Evolutionary conservation across 225 moss, liverwort and hornwort species (phyloP).

Genomic region (Physcomitrium patens): DNA sequence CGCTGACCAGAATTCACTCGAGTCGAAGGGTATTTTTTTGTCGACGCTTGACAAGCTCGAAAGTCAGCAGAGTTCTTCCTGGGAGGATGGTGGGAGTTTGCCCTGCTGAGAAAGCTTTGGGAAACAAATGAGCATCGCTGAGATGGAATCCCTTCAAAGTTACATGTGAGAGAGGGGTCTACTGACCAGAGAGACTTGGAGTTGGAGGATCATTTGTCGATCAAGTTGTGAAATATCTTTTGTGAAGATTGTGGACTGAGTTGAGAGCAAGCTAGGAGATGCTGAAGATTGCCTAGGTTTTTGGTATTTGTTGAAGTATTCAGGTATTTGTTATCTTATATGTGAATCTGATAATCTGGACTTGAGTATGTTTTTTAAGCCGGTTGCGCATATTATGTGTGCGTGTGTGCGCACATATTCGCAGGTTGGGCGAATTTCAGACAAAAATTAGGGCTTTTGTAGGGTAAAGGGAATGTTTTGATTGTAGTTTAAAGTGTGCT

Average conservation of each 20-base stretch:
- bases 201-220: background rate
- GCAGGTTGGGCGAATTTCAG: background rate
- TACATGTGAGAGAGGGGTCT: background rate
- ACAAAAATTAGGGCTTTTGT: background rate
- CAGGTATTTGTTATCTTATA: background rate
- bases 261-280: background rate
- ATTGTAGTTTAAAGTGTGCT: background rate
- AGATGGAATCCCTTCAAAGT: background rate
- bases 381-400: background rate
- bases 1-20: too few relatives aligned
- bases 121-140: background rate
- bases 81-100: too few relatives aligned
- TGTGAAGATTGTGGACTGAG: background rate
- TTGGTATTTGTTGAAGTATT: background rate
- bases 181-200: background rate
- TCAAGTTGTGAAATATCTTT: background rate
- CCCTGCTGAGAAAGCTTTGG: conserved; percentile 11
- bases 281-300: background rate
- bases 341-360: background rate
- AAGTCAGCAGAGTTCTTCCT: too few relatives aligned
- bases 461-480: background rate
- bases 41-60: too few relatives aligned
- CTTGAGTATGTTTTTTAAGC: too few relatives aligned
- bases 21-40: too few relatives aligned
- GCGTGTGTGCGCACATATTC: background rate